Percentiles rank a stretch among this genome's conserved stretches.
phyloP scores from a whole-genome alignment of 108 stramenopile genomes.

The Cyclostephanos tholiformis region DNA sequence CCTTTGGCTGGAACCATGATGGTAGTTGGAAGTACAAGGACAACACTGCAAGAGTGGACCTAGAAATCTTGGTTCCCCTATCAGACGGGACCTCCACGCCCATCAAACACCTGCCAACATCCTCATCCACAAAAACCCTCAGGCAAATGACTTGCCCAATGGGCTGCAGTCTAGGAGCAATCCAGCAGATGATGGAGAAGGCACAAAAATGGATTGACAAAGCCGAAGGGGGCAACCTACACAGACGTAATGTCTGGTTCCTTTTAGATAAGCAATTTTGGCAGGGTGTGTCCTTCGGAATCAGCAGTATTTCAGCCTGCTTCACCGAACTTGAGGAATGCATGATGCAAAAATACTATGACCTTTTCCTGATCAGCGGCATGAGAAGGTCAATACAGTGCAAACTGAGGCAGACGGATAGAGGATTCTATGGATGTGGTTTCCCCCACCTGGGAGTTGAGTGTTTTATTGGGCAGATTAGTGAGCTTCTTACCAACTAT shows the following conservation, averaged over 20 bases:
- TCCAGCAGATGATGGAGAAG: constrained; percentile 14
- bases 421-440: constrained; percentile 8
- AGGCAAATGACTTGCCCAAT: constrained; percentile 1
- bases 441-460: constrained; percentile 9
- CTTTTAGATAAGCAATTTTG: constrained; percentile 14
- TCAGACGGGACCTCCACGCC: not conserved
- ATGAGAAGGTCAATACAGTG: not conserved
- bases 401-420: not conserved
- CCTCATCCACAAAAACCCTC: constrained; percentile 5
- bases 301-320: not conserved
- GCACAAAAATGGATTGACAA: constrained; percentile 14
- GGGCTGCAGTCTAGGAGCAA: not conserved
- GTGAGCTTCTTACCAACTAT: constrained; percentile 14
- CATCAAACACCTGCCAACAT: constrained; percentile 7
- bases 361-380: not conserved
- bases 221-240: not conserved
- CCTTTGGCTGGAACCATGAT: constrained; percentile 1
- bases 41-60: not conserved
- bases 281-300: constrained; percentile 17
- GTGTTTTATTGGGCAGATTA: not conserved
- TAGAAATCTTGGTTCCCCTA: constrained; percentile 10
- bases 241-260: constrained; percentile 9
- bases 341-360: not conserved
- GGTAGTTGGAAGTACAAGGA: constrained; percentile 18
- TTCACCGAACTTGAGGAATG: not conserved